Percentiles rank a stretch among this genome's conserved stretches.
These are phyloP conservation scores for Cadophora sp. DNA, from an alignment of 2,329 filamentous ascomycete species.

Conservation along the genomic window DNA sequence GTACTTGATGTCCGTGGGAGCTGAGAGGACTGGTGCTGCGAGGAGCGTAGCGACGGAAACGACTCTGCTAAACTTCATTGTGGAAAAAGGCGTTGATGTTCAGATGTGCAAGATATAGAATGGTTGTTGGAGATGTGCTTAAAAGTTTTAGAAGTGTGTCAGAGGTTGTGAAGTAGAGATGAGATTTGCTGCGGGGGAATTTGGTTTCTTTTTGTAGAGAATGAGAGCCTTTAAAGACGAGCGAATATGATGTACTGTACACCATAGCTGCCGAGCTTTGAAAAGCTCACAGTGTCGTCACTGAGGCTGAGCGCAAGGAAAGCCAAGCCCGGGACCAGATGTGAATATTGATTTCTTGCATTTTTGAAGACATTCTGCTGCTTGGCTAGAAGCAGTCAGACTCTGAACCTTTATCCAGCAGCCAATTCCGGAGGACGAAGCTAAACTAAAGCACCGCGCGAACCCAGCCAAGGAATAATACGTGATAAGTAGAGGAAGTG, in stretches of 20 bases:
- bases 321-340: conserved; percentile 19
- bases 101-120: neutral
- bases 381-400: conserved; percentile 12
- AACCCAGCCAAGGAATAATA: conserved; percentile 5
- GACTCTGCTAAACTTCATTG: conserved; percentile 26
- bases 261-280: conserved; percentile 6
- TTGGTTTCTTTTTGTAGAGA: conserved; percentile 17
- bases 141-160: neutral
- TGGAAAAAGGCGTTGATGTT: conserved; percentile 5
- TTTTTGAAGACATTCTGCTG: neutral
- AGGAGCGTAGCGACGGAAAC: conserved; percentile 17
- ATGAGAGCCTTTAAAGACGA: neutral
- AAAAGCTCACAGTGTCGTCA: conserved; percentile 19
- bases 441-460: neutral
- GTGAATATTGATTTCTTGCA: conserved; percentile 9
- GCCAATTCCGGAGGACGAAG: neutral
- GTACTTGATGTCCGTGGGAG: conserved; percentile 26
- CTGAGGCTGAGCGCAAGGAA: conserved; percentile 19
- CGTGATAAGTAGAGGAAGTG: neutral
- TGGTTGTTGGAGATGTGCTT: neutral
- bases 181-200: neutral
- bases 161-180: neutral
- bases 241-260: neutral
- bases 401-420: neutral
- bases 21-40: conserved; percentile 20